Base-by-base conservation (phyloP, 1,284 basidiomycete genomes). In the Athelia psychrophila region DNA sequence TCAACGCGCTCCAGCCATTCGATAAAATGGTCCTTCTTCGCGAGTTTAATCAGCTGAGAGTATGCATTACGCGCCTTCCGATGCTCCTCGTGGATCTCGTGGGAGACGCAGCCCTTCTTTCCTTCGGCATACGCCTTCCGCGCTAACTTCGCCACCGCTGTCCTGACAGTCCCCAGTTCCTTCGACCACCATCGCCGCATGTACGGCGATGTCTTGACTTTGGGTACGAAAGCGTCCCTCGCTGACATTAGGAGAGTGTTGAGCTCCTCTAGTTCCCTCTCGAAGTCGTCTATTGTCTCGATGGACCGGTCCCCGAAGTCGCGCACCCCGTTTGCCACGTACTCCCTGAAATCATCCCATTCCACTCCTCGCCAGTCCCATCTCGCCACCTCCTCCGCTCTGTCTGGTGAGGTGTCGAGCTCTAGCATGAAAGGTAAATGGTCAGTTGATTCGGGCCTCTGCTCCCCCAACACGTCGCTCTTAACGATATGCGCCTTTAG, bases 21-120 rank as follows among this genome's bases (percentile, higher is more conserved):
- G 2, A 32, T 42, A 68, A 66, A 73, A 50, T 69, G 61, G 2
- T 58, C 47, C 12, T 48, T 45, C 48, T 65, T 66, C 0, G 65
- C 57, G 1, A 33, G 45, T 1, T 56, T 24, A 9, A 69, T 59
- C 2, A 50, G 53, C 9, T 56, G n/a, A 0, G 60, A 57, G 48
- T 69, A 71, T 2, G 49, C 19, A 15, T 56, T 62, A 10, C 40
- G 46, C 2, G 44, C 16, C 3, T 40, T 6, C 5, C 50, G 47
- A 10, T 38, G 40, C 19, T 57, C 50, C 20, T 32, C 44, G 45
- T 65, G 62, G 8, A 45, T 23, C 13, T 55, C 58, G 51, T 66
- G 63, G 8, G 9, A 9, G 8, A 42, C 6, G 38, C n/a, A 8
- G n/a, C 20, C n/a, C n/a, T 18, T n/a, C 20, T 42, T n/a, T n/a